A percentile compares a stretch with the other conserved stretches of the same genome.
Evolutionary conservation across 345 rosid genomes (phyloP).

Genomic region (Syzygium jambos): DNA sequence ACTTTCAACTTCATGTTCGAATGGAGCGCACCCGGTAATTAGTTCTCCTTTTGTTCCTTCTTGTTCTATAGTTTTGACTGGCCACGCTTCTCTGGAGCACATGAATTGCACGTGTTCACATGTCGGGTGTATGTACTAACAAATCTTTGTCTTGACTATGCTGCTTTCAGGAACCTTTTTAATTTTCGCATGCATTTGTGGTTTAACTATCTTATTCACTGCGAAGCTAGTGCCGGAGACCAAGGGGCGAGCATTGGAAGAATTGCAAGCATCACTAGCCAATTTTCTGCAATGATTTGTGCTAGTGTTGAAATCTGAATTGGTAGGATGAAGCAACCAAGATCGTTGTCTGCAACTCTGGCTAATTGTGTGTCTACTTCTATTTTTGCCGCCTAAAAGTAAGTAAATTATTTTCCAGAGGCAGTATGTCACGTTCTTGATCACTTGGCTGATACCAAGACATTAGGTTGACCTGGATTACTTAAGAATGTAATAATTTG

Average conservation of each 20-base stretch:
- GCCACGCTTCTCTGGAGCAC: neutral
- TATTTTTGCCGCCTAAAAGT: neutral
- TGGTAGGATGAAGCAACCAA: neutral
- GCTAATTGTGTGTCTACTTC: neutral
- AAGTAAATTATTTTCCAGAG: neutral
- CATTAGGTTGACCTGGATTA: neutral
- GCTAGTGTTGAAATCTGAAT: neutral
- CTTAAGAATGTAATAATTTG: neutral
- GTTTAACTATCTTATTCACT: slow-evolving; percentile 19
- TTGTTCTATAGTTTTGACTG: neutral
- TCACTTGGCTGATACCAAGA: neutral
- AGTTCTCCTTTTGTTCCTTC: neutral
- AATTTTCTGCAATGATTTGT: neutral
- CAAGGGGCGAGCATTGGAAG: slow-evolving; percentile 49
- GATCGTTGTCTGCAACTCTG: neutral
- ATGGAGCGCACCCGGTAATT: slow-evolving; percentile 44
- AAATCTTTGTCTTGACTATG: neutral
- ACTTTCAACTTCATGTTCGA: slow-evolving; percentile 31
- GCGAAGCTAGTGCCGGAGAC: slow-evolving; percentile 57
- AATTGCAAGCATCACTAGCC: slow-evolving; percentile 35
- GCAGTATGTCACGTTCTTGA: neutral
- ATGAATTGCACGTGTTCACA: neutral
- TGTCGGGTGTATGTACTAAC: neutral
- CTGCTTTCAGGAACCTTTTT: slow-evolving; percentile 30
- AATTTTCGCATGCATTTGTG: slow-evolving; percentile 23